These are phyloP conservation scores for Cercophora scortea DNA, from an alignment of 495 filamentous ascomycete species.

Conservation along the genomic window DNA sequence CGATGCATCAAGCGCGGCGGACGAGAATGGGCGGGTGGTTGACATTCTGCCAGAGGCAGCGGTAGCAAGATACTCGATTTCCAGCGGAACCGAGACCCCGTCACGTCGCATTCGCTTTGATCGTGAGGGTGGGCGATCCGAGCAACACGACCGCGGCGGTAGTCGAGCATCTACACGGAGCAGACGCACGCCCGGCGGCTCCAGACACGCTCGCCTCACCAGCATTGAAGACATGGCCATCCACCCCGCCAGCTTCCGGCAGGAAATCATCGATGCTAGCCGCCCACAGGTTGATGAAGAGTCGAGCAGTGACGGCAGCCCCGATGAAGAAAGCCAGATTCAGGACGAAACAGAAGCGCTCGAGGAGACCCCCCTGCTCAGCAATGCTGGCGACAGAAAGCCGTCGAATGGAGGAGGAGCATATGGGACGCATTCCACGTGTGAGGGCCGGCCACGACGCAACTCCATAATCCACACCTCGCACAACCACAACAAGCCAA, in stretches of 20 bases:
- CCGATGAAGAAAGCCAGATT: constrained; percentile 39
- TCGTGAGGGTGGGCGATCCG: constrained; percentile 3
- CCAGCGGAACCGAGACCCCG: constrained; percentile 17
- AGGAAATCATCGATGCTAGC: constrained; percentile 80
- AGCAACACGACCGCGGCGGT: constrained; percentile 14
- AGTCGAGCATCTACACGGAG: constrained; percentile 23
- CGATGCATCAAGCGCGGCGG: constrained; percentile 13
- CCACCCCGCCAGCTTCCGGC: constrained; percentile 82
- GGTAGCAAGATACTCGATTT: constrained; percentile 17
- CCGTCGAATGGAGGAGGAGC: constrained; percentile 6
- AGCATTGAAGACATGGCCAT: constrained; percentile 70
- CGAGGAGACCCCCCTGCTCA: constrained; percentile 41
- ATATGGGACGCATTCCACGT: constrained; percentile 15
- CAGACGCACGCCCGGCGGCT: constrained; percentile 42
- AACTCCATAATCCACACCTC: constrained; percentile 43
- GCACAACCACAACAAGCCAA: constrained; percentile 80
- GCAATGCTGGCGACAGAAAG: constrained; percentile 8
- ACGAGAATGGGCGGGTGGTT: constrained; percentile 26
- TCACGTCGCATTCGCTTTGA: constrained; percentile 29
- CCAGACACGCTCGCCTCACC: constrained; percentile 41
- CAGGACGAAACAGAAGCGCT: constrained; percentile 40
- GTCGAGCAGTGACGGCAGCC: constrained; percentile 44
- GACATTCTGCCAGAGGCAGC: constrained; percentile 39
- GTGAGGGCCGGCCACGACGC: constrained; percentile 19
- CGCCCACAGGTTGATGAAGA: constrained; percentile 39